These are phyloP conservation scores for Austroboletus eburneus DNA, from an alignment of 768 basidiomycete genomes.

Conservation along the genomic window DNA sequence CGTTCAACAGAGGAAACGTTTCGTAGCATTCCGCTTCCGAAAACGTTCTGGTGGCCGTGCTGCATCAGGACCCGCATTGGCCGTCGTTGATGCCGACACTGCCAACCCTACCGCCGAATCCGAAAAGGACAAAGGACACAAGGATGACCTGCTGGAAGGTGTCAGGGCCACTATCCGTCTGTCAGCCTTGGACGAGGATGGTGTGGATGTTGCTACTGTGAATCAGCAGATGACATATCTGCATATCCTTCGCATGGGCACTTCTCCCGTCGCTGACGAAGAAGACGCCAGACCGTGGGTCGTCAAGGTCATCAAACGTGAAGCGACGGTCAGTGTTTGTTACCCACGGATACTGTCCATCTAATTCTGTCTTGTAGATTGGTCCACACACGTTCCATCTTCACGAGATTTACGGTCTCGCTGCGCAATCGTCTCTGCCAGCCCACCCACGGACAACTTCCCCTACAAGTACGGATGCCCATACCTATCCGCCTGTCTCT, in stretches of 20 bases:
- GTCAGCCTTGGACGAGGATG: slow-evolving; percentile 76
- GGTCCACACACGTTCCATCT: slow-evolving; percentile 92
- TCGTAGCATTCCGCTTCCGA: slow-evolving; percentile 65
- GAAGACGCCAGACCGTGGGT: slow-evolving; percentile 80
- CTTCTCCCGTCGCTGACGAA: slow-evolving; percentile 34
- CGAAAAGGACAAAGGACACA: slow-evolving; percentile 41
- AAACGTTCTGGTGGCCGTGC: slow-evolving; percentile 48
- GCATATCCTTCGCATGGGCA: slow-evolving; percentile 71
- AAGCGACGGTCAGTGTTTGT: slow-evolving; percentile 60
- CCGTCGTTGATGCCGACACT: slow-evolving; percentile 69
- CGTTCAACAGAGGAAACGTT: slow-evolving; percentile 45
- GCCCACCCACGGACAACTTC: slow-evolving; percentile 35
- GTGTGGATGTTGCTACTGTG: slow-evolving; percentile 56
- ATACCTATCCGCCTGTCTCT: slow-evolving; percentile 46
- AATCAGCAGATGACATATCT: slow-evolving; percentile 92
- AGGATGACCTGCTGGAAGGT: slow-evolving; percentile 54
- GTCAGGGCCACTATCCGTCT: slow-evolving; percentile 77
- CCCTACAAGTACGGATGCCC: slow-evolving; percentile 33
- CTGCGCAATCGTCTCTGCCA: slow-evolving; percentile 46
- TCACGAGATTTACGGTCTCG: slow-evolving; percentile 92
- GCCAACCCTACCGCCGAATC: slow-evolving; percentile 28
- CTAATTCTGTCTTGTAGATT: slow-evolving; percentile 48
- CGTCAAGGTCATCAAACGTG: slow-evolving; percentile 88
- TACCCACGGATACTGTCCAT: not conserved
- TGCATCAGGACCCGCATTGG: slow-evolving; percentile 72